A percentile compares a stretch with the other conserved stretches of the same genome.
Evolutionary conservation across 495 filamentous ascomycete species (phyloP).

Genomic region (Aspergillus conjunctus): DNA sequence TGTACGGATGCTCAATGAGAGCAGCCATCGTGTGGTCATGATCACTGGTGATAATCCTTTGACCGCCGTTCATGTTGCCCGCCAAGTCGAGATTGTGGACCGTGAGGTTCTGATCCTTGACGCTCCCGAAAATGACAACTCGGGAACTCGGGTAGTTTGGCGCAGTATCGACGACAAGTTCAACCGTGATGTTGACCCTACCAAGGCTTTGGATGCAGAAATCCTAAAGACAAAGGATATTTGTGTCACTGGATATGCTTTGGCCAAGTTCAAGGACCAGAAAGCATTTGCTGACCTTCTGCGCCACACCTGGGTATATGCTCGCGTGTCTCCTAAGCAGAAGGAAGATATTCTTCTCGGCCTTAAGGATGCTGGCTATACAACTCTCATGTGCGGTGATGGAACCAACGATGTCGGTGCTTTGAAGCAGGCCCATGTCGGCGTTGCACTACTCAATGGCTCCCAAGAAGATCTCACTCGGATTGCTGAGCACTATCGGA

Average conservation of each 20-base stretch:
- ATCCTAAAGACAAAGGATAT: constrained; percentile 89
- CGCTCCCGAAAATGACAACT: constrained; percentile 85
- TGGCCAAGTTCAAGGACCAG: constrained; percentile 85
- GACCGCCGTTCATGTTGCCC: constrained; percentile 93
- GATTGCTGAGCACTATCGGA: constrained; percentile 90
- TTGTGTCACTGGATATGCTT: constrained; percentile 92
- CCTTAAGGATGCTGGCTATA: constrained; percentile 94
- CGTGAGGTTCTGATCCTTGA: constrained; percentile 94
- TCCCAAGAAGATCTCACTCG: constrained; percentile 85
- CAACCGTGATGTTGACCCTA: constrained; percentile 84
- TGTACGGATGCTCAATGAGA: constrained; percentile 97
- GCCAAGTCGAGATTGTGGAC: constrained; percentile 96
- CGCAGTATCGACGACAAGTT: constrained; percentile 90
- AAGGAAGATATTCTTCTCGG: constrained; percentile 98
- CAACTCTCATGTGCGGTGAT: constrained; percentile 97
- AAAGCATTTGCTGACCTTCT: constrained; percentile 71
- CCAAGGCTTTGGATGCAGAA: constrained; percentile 73
- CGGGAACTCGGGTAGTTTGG: constrained; percentile 85
- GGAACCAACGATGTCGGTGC: constrained; percentile 98
- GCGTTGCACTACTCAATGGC: constrained; percentile 93
- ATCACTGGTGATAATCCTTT: constrained; percentile 98
- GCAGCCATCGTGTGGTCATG: constrained; percentile 98
- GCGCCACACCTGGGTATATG: constrained; percentile 95
- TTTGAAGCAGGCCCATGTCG: constrained; percentile 97
- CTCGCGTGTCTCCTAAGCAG: constrained; percentile 95